Percentiles rank a stretch among this genome's conserved stretches.
Conservation (phyloP, 129 eudicot genomes). For the Lactuca sativa region DNA sequence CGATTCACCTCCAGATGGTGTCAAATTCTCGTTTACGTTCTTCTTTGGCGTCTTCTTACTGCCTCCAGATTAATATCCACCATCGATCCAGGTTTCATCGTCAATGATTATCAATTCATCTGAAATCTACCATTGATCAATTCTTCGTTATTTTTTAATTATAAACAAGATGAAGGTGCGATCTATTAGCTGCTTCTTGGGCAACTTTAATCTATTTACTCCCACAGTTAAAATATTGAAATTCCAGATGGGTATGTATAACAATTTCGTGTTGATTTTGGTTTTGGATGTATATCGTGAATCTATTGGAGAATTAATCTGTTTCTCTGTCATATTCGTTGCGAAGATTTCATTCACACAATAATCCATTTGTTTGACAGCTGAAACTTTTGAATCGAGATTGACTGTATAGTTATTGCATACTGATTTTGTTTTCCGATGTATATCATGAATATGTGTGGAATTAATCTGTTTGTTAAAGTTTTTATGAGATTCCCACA, state of each 20-base stretch:
- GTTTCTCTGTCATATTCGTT: background rate
- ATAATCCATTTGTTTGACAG: background rate
- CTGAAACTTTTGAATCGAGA: background rate
- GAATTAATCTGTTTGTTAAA: background rate
- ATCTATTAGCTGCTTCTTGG: background rate
- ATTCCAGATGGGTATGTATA: slow-evolving; percentile 26
- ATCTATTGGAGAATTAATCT: background rate
- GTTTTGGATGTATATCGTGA: background rate
- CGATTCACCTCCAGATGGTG: too few species aligned
- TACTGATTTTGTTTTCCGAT: background rate
- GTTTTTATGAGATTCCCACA: slow-evolving; percentile 3
- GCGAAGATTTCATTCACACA: background rate
- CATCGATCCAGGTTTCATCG: too few species aligned
- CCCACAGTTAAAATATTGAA: background rate
- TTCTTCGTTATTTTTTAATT: too few species aligned
- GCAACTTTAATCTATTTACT: background rate
- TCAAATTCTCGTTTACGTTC: too few species aligned
- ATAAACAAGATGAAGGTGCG: too few species aligned
- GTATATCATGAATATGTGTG: background rate
- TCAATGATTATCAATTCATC: too few species aligned
- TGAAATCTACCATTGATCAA: too few species aligned
- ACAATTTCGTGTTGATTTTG: background rate
- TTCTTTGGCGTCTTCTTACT: too few species aligned
- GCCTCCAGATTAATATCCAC: too few species aligned
- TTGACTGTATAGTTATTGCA: background rate